Percentiles rank a stretch among this genome's conserved stretches.
Conservation (phyloP, 192 early-diverging fungal species). For the Phlyctochytrium planicorne region DNA sequence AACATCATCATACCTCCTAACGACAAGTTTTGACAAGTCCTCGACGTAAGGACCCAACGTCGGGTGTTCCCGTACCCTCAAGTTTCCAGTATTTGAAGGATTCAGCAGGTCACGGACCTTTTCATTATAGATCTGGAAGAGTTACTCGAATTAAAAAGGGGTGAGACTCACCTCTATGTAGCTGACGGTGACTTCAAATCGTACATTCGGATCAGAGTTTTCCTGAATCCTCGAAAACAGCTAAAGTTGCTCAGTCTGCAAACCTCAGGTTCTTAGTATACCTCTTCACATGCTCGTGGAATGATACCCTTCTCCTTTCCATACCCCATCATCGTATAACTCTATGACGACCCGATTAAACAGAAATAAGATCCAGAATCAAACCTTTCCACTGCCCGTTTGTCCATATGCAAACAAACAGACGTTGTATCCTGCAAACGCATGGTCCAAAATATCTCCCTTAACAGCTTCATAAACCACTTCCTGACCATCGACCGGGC, state of each 20-base stretch:
- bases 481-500: conserved; percentile 62
- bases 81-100: conserved; percentile 41
- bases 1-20: conserved; percentile 80
- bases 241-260: no score
- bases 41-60: conserved; percentile 79
- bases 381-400: conserved; percentile 73
- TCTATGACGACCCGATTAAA: conserved; percentile 5
- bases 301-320: conserved; percentile 63
- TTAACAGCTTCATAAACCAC: conserved; percentile 76
- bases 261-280: no score
- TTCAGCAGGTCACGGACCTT: conserved; percentile 87
- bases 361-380: background rate
- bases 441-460: conserved; percentile 75
- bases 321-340: conserved; percentile 69
- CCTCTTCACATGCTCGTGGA: conserved; percentile 74
- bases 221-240: conserved; percentile 69
- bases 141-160: conserved; percentile 38
- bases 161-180: conserved; percentile 85
- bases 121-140: conserved; percentile 86
- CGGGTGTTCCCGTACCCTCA: conserved; percentile 68
- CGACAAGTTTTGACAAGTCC: conserved; percentile 82
- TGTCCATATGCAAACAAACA: conserved; percentile 94
- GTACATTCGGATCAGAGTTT: conserved; percentile 32
- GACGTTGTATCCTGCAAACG: conserved; percentile 87
- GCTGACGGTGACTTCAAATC: conserved; percentile 57